These are phyloP conservation scores for Apophysomyces sp. DNA, from an alignment of 371 early-diverging fungal genomes.

Conservation along the genomic window DNA sequence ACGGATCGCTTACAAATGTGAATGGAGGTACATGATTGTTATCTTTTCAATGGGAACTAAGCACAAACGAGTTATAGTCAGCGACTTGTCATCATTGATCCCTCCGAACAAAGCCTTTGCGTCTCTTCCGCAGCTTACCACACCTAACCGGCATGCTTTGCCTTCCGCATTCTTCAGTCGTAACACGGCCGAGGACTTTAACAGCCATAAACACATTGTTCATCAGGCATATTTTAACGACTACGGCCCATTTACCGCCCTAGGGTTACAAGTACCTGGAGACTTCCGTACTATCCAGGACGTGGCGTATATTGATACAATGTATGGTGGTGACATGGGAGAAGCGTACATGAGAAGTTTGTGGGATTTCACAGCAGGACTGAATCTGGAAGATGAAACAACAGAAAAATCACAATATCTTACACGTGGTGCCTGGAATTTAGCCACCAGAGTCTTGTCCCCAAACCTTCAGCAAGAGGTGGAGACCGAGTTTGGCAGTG, in stretches of 20 bases:
- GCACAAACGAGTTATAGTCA: conserved; percentile 10
- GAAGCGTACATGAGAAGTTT: conserved; percentile 67
- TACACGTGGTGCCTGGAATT: conserved; percentile 29
- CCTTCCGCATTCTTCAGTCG: conserved; percentile 40
- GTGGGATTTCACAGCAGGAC: conserved; percentile 54
- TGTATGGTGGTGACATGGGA: conserved; percentile 63
- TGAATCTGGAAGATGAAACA: conserved; percentile 19
- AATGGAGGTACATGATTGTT: conserved; percentile 28
- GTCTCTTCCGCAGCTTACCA: conserved; percentile 36
- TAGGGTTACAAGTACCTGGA: conserved; percentile 51
- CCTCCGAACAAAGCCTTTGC: conserved; percentile 31
- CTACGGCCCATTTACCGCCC: conserved; percentile 53
- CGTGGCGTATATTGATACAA: conserved; percentile 50
- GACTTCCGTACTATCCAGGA: conserved; percentile 42
- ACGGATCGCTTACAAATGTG: conserved; percentile 42
- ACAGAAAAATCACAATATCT: conserved; percentile 17
- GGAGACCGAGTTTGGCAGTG: conserved; percentile 30
- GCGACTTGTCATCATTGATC: conserved; percentile 23
- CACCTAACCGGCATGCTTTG: conserved; percentile 36
- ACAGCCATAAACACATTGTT: conserved; percentile 32
- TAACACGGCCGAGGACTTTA: conserved; percentile 37
- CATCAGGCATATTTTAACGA: conserved; percentile 51
- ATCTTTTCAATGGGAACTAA: not conserved
- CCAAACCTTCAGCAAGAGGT: not conserved
- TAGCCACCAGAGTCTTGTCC: conserved; percentile 14